Conservation (phyloP, 1,139 yeast species). For the Magnusiomyces fungicola region DNA sequence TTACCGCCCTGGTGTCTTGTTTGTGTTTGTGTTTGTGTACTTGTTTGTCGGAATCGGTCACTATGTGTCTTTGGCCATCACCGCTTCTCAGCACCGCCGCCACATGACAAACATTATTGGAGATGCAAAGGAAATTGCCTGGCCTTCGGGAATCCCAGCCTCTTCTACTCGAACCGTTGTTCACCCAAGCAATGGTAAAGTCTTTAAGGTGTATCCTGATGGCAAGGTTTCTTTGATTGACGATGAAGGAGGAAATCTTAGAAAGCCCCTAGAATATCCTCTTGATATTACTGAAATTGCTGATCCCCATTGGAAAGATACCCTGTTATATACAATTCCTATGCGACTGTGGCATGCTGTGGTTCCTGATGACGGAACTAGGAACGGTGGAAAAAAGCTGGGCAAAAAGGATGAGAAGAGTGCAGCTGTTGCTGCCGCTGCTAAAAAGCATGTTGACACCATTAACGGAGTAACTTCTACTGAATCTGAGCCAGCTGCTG, state of each 20-base stretch:
- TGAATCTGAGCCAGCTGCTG: neutral
- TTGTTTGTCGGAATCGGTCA: slow-evolving; percentile 52
- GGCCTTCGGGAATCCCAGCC: slow-evolving; percentile 34
- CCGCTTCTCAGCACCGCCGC: slow-evolving; percentile 52
- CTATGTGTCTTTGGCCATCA: slow-evolving; percentile 42
- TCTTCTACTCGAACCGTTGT: slow-evolving; percentile 32
- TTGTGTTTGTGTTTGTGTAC: slow-evolving; percentile 46
- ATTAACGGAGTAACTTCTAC: slow-evolving; percentile 5
- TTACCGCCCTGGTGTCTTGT: slow-evolving; percentile 45
- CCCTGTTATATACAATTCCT: slow-evolving; percentile 46
- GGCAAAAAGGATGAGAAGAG: neutral
- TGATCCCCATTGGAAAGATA: slow-evolving; percentile 48
- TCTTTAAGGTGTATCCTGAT: slow-evolving; percentile 56
- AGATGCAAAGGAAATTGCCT: slow-evolving; percentile 40
- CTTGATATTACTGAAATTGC: slow-evolving; percentile 33
- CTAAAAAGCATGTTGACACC: slow-evolving; percentile 4
- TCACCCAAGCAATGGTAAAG: slow-evolving; percentile 41
- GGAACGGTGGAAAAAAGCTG: slow-evolving; percentile 7
- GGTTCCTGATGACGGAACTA: slow-evolving; percentile 11
- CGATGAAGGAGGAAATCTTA: slow-evolving; percentile 31
- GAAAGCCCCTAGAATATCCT: slow-evolving; percentile 26
- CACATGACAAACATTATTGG: slow-evolving; percentile 39
- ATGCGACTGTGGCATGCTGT: slow-evolving; percentile 18
- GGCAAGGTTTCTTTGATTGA: slow-evolving; percentile 65
- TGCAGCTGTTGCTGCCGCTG: slow-evolving; percentile 5